Evolutionary conservation across 2,329 filamentous ascomycete genomes (phyloP).

Genomic region (Trichophyton mentagrophytes): DNA sequence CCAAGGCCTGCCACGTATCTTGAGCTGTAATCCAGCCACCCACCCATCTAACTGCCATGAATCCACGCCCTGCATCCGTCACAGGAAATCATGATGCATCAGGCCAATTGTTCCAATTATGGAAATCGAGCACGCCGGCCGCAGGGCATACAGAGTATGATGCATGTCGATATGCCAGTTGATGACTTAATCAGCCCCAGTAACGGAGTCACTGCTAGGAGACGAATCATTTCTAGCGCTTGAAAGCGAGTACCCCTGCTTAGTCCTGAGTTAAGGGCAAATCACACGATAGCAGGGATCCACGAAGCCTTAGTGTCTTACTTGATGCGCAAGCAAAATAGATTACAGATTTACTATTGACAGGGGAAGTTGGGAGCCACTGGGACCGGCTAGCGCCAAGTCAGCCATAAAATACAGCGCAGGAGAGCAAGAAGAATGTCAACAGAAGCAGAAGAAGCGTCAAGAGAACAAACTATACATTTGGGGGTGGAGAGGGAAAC

Average conservation of each 20-base stretch:
- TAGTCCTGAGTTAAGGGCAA: not conserved
- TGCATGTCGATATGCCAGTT: not conserved
- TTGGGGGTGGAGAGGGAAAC: not conserved
- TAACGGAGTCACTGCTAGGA: not conserved
- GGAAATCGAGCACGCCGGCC: not conserved
- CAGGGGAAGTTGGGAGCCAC: not conserved
- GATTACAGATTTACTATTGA: constrained; percentile 1
- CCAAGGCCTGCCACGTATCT: not conserved
- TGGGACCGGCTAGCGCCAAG: not conserved
- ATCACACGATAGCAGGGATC: constrained; percentile 3
- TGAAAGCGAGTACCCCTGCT: not conserved
- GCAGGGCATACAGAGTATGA: not conserved
- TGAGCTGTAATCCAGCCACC: not conserved
- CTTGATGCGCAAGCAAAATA: constrained; percentile 1
- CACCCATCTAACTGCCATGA: not conserved
- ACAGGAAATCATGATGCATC: not conserved
- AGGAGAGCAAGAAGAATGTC: not conserved
- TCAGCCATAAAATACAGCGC: constrained; percentile 1
- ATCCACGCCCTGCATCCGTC: not conserved
- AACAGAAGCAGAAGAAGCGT: not conserved
- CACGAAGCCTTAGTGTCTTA: constrained; percentile 2
- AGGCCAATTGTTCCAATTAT: constrained; percentile 1
- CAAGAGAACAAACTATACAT: not conserved
- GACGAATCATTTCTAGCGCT: not conserved
- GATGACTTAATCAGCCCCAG: not conserved